Base-by-base conservation (phyloP, 1,139 yeast species). In the Magnusiomyces starmeri region DNA sequence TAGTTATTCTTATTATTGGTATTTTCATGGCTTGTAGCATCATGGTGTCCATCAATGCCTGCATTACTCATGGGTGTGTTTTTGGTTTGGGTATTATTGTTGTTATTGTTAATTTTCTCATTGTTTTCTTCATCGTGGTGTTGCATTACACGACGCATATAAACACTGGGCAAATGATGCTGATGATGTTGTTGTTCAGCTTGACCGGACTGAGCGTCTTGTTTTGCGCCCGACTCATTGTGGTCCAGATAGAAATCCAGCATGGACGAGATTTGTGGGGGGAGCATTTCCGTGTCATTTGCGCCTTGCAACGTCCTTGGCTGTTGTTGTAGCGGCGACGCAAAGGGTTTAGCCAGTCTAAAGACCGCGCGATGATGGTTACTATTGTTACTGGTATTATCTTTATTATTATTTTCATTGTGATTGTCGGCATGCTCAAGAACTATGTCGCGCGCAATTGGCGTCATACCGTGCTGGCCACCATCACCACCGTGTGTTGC, bases 41-140 rank as follows among this genome's bases (percentile, higher is more conserved):
- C n/a, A n/a, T n/a, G n/a, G n/a, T n/a, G n/a, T n/a, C n/a, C n/a
- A n/a, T n/a, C n/a, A n/a, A n/a, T n/a, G n/a, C n/a, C n/a, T n/a
- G n/a, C n/a, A n/a, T n/a, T n/a, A n/a, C n/a, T n/a, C n/a, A n/a
- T n/a, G n/a, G n/a, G n/a, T n/a, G n/a, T n/a, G n/a, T n/a, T n/a
- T n/a, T n/a, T n/a, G 49, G 43, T 49, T 53, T 22, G 34, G 48
- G 24, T 27, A 51, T 48, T 46, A 47, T 41, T 46, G 55, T 45
- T 47, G 53, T 18, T 32, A 18, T 18, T 32, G 37, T 32, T n/a
- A n/a, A 12, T 32, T 18, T 32, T 32, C 18, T 4, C n/a, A 18
- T 12, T 14, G n/a, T 32, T 32, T 26, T n/a, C n/a, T n/a, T n/a
- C n/a, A n/a, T n/a, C n/a, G n/a, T n/a, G n/a, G n/a, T n/a, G n/a